Evolutionary conservation across 306 rosid genomes (phyloP), one percentile per base, ranked within the genome.

Genomic region (Lathyrus oleraceus): DNA sequence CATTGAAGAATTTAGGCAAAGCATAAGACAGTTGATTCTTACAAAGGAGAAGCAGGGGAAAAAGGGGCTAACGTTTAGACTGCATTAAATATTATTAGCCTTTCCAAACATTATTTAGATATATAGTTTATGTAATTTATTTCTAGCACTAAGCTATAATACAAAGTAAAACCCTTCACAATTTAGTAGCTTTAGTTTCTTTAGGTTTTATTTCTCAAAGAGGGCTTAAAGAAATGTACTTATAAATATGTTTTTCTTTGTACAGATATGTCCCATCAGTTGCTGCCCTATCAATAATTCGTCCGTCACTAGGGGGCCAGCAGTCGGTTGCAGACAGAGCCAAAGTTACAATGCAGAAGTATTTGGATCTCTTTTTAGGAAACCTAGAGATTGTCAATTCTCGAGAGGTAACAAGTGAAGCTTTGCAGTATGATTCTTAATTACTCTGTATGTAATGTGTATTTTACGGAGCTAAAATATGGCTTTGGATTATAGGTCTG

Each of bases 361-460:
- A 93, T 78, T 74, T 93, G 85, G 86, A 87, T 81, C 98, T 81
- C 42, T 93, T 90, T 67, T 63, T 90, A 19, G 96, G 96, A 79
- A 90, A 84, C 82, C 73, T 84, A 82, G 94, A 93, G 73, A 83
- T 90, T 62, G 91, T 90, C 62, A 93, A 93, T 83, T 90, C 97
- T 74, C 84, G 77, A 78, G 98, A 93, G 96, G 98, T 88, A 68
- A 83, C 61, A 23, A 38, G 8, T 28, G 35, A 68, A 36, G 27
- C 43, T 61, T 72, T 25, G 71, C 66, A 54, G 4, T 60, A 65
- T 65, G 57, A 32, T 66, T 76, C 44, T 72, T 52, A 70, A 40
- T 72, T 79, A 30, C 66, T 45, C 5, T 73, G 32, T 21, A 57
- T 60, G 56, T 47, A 17, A 35, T 42, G 44, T 39, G 11, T 43